Conservation (phyloP, 352 stramenopile species). For the Paralagenidium karlingii region DNA sequence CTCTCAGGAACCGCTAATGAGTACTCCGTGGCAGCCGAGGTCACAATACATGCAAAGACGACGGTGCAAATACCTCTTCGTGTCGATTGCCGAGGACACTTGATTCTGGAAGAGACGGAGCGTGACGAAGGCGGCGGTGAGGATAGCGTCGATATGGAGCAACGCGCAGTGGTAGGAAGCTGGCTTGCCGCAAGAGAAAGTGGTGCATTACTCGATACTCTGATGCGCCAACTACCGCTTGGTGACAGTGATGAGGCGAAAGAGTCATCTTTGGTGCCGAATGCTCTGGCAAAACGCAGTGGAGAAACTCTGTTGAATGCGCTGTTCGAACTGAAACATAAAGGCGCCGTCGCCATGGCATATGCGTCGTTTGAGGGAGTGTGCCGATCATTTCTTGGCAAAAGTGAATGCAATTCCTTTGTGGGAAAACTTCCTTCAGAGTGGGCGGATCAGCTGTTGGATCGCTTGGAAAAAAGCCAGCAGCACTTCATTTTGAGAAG, state of each 20-base stretch:
- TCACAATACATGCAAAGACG: slow-evolving; percentile 31
- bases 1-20: slow-evolving; percentile 47
- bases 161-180: slow-evolving; percentile 72
- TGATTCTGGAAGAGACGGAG: slow-evolving; percentile 42
- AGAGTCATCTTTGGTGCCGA: neutral
- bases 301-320: slow-evolving; percentile 70
- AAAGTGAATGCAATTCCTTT: slow-evolving; percentile 35
- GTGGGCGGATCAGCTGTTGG: slow-evolving; percentile 67
- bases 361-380: slow-evolving; percentile 79
- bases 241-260: slow-evolving; percentile 8
- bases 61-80: slow-evolving; percentile 35
- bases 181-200: slow-evolving; percentile 81
- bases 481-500: slow-evolving; percentile 83
- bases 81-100: slow-evolving; percentile 69
- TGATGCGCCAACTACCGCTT: slow-evolving; percentile 55
- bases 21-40: slow-evolving; percentile 34
- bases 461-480: slow-evolving; percentile 55
- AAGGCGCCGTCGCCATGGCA: slow-evolving; percentile 71
- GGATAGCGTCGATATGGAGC: slow-evolving; percentile 36
- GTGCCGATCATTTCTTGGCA: slow-evolving; percentile 60
- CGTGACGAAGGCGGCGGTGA: slow-evolving; percentile 15
- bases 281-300: slow-evolving; percentile 23
- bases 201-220: slow-evolving; percentile 55
- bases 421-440: slow-evolving; percentile 39
- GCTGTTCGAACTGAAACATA: slow-evolving; percentile 83